Percentiles rank a stretch among this genome's conserved stretches.
phyloP scores from a whole-genome alignment of 305 asterid genomes.

The Solanum hybrid region DNA sequence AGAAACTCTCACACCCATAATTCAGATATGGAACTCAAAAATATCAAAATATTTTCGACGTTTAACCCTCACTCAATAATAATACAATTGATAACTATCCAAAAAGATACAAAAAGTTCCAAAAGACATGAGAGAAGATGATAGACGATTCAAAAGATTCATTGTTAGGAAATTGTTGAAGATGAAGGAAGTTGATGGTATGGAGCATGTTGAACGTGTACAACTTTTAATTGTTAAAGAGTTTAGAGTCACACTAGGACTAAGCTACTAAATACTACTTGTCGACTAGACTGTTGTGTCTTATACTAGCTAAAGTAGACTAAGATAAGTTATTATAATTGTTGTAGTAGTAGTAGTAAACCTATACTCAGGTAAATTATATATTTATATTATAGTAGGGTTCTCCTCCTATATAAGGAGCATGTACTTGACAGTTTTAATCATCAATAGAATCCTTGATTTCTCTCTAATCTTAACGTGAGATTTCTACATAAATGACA shows the following conservation, averaged over 20 bases:
- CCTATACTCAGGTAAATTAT: background rate
- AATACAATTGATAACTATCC: background rate
- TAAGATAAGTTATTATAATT: background rate
- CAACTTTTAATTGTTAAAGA: background rate
- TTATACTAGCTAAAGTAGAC: background rate
- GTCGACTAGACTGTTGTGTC: background rate
- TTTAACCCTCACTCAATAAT: background rate
- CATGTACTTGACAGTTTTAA: background rate
- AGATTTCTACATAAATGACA: background rate
- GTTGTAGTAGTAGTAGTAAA: background rate
- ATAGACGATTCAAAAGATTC: background rate
- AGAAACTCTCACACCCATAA: background rate
- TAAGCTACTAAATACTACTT: background rate
- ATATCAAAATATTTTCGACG: background rate
- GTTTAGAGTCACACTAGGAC: background rate
- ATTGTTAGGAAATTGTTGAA: background rate
- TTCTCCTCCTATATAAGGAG: background rate
- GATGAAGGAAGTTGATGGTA: background rate
- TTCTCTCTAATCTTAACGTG: background rate
- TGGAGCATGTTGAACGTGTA: background rate
- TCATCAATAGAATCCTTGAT: background rate
- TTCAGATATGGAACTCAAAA: background rate
- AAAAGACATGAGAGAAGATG: background rate
- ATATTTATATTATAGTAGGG: background rate
- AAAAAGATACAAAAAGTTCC: background rate